phyloP scores from a whole-genome alignment of 2,329 filamentous ascomycete genomes.

The Macrophomina tecta region DNA sequence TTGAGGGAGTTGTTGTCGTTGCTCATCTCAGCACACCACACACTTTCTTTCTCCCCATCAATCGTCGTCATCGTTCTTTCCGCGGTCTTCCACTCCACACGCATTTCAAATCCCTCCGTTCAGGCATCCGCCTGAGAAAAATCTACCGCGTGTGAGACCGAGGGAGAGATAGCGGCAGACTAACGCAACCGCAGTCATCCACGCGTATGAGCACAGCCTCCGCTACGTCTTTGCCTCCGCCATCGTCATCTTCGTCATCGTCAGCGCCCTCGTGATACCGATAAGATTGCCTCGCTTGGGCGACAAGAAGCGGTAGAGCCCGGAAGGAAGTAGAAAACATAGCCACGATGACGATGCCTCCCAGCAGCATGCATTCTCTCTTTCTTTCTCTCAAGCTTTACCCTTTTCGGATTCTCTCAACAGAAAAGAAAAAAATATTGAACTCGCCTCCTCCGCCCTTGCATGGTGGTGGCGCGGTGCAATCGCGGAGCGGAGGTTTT shows the following conservation, averaged over 20 bases:
- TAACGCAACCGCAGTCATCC: constrained; percentile 39
- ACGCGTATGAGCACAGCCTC: constrained; percentile 46
- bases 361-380: neutral
- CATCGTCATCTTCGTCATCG: constrained; percentile 54
- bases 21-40: constrained; percentile 11
- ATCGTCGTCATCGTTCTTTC: neutral
- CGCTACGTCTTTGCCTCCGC: constrained; percentile 52
- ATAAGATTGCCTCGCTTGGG: constrained; percentile 63
- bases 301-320: constrained; percentile 29
- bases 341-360: neutral
- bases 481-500: too few relatives aligned
- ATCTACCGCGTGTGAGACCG: neutral
- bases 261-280: constrained; percentile 58
- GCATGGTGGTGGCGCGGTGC: constrained; percentile 4
- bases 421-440: neutral
- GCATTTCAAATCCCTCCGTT: neutral
- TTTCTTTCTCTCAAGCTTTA: neutral
- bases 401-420: neutral
- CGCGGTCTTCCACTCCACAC: neutral
- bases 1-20: neutral
- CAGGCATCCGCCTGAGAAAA: neutral
- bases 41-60: constrained; percentile 20
- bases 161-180: neutral
- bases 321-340: neutral
- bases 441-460: neutral